Evolutionary conservation across 129 eudicot species (phyloP).

Genomic region (Cynara cardunculus): DNA sequence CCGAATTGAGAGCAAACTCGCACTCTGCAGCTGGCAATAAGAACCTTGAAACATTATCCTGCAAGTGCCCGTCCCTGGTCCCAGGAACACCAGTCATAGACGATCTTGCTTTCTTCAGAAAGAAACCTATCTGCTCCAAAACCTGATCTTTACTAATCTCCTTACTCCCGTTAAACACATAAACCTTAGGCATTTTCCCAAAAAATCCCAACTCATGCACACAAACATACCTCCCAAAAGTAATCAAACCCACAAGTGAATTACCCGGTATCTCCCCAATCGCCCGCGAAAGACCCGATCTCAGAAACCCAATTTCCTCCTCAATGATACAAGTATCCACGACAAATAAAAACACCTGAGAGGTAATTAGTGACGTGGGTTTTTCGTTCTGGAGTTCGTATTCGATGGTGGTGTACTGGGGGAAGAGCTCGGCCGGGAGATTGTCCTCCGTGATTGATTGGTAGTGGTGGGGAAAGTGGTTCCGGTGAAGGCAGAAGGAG

Average conservation of each 20-base stretch:
- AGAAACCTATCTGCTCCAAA: neutral
- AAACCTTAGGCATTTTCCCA: slow-evolving; percentile 63
- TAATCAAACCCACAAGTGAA: slow-evolving; percentile 81
- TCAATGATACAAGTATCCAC: slow-evolving; percentile 83
- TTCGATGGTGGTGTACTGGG: slow-evolving; percentile 78
- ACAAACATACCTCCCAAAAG: slow-evolving; percentile 83
- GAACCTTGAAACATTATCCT: neutral
- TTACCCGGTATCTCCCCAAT: slow-evolving; percentile 65
- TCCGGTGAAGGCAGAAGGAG: slow-evolving; percentile 77
- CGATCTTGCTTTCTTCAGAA: neutral
- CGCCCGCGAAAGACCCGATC: slow-evolving; percentile 58
- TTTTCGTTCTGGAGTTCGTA: slow-evolving; percentile 40
- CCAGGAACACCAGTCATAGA: neutral
- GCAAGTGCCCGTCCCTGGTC: neutral
- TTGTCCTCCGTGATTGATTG: slow-evolving; percentile 70
- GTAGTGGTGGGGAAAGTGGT: slow-evolving; percentile 81
- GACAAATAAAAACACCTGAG: slow-evolving; percentile 65
- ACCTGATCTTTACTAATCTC: slow-evolving; percentile 76
- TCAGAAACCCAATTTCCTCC: slow-evolving; percentile 80
- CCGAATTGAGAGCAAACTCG: slow-evolving; percentile 27
- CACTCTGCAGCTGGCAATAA: neutral
- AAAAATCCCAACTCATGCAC: slow-evolving; percentile 92
- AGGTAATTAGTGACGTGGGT: neutral
- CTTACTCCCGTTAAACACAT: slow-evolving; percentile 83
- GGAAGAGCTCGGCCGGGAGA: slow-evolving; percentile 88